phyloP scores from a whole-genome alignment of 2,329 filamentous ascomycete species.

The Botrytis paeoniae region DNA sequence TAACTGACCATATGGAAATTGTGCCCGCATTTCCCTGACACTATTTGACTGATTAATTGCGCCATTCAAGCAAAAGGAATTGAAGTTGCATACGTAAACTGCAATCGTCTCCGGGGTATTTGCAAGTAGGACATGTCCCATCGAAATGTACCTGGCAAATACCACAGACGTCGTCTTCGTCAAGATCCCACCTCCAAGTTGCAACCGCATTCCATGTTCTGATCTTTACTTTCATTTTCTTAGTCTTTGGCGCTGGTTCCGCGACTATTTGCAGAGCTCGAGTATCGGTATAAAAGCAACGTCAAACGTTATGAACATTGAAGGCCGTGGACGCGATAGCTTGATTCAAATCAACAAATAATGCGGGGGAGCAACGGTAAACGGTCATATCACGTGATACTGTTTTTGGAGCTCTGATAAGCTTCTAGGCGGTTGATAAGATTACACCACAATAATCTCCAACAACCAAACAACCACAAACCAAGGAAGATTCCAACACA shows the following conservation, averaged over 20 bases:
- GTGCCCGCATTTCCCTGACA: slow-evolving; percentile 94
- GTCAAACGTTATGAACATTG: background rate
- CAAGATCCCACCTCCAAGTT: slow-evolving; percentile 96
- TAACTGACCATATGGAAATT: slow-evolving; percentile 88
- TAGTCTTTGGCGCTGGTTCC: background rate
- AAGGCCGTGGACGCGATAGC: background rate
- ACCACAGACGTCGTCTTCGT: slow-evolving; percentile 95
- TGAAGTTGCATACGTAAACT: slow-evolving; percentile 66
- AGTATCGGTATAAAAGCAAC: background rate
- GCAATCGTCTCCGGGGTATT: slow-evolving; percentile 95
- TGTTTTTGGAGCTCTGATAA: background rate
- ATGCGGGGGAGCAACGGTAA: background rate
- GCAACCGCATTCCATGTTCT: slow-evolving; percentile 91
- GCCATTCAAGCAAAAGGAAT: background rate
- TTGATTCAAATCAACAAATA: background rate
- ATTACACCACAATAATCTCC: background rate
- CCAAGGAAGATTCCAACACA: background rate
- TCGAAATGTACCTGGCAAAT: slow-evolving; percentile 99
- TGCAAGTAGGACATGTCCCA: slow-evolving; percentile 95
- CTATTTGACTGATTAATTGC: slow-evolving; percentile 45
- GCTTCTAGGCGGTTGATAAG: background rate
- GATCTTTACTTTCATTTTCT: slow-evolving; percentile 90
- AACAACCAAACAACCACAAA: background rate
- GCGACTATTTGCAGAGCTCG: background rate
- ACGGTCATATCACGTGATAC: background rate